phyloP scores from a whole-genome alignment of 192 early-diverging fungal species.

The Geosiphon pyriformis region DNA sequence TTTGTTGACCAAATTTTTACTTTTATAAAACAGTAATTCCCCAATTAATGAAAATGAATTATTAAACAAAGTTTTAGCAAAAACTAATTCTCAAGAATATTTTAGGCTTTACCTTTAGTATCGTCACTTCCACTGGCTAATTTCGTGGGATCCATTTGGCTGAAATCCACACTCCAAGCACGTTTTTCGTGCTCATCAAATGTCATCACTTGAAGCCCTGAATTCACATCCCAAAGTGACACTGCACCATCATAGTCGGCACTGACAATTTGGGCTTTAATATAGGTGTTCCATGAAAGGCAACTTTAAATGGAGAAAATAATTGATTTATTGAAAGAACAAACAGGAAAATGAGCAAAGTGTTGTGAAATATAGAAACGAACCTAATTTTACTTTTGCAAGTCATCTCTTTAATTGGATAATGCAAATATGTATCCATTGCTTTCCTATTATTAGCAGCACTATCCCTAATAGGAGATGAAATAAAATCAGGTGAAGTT shows the following conservation, averaged over 20 bases:
- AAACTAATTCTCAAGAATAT: not conserved
- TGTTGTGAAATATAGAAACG: constrained; percentile 11
- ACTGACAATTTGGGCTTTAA: constrained; percentile 78
- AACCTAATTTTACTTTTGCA: constrained; percentile 85
- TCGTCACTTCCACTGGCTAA: constrained; percentile 92
- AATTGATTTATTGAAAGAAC: not conserved
- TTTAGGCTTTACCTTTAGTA: constrained; percentile 58
- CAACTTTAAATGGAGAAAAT: constrained; percentile 59
- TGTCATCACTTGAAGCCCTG: constrained; percentile 52
- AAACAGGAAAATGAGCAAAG: not conserved
- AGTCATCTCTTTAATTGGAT: constrained; percentile 73
- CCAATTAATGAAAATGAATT: not conserved
- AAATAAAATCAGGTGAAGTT: constrained; percentile 12
- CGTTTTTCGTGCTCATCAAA: constrained; percentile 92
- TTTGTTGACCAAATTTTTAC: constrained; percentile 83
- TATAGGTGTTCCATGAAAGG: constrained; percentile 84
- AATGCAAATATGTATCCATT: constrained; percentile 54
- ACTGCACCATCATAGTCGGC: constrained; percentile 93
- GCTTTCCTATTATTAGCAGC: constrained; percentile 18
- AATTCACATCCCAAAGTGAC: constrained; percentile 78
- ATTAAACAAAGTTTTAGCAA: not conserved
- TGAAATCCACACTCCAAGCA: constrained; percentile 90
- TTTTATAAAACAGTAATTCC: not conserved
- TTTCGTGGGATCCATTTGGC: constrained; percentile 64
- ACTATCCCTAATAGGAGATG: constrained; percentile 39